phyloP scores from a whole-genome alignment of 1,139 yeast genomes.

The Kodamaea sp. region DNA sequence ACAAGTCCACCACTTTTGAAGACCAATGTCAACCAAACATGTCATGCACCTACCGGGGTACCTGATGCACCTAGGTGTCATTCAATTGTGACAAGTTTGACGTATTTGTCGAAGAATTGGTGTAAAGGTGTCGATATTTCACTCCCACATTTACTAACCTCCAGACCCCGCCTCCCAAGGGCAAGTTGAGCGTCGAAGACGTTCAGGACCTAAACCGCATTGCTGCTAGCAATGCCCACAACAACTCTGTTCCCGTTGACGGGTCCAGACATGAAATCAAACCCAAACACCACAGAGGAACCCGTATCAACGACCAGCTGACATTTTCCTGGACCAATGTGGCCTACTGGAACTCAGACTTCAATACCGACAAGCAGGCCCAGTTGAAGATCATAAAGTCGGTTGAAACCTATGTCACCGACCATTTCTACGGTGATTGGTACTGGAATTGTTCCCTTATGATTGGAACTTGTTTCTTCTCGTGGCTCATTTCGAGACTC shows the following conservation, averaged over 20 bases:
- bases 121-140: no score
- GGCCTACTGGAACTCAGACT: slow-evolving; percentile 40
- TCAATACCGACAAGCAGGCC: slow-evolving; percentile 25
- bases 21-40: no score
- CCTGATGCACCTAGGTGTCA: no score
- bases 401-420: slow-evolving; percentile 61
- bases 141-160: neutral
- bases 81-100: no score
- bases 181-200: slow-evolving; percentile 22
- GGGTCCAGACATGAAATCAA: slow-evolving; percentile 20
- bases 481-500: slow-evolving; percentile 60
- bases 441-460: slow-evolving; percentile 67
- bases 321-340: slow-evolving; percentile 46
- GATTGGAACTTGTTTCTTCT: slow-evolving; percentile 69
- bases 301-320: slow-evolving; percentile 30
- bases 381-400: slow-evolving; percentile 27
- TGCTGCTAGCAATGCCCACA: slow-evolving; percentile 19
- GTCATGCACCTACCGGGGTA: no score
- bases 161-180: slow-evolving; percentile 10
- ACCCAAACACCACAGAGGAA: slow-evolving; percentile 16
- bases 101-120: no score
- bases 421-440: slow-evolving; percentile 70
- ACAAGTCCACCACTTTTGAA: no score
- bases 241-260: slow-evolving; percentile 25
- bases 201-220: slow-evolving; percentile 33